Percentiles rank a stretch among this genome's conserved stretches.
Evolutionary conservation across 225 moss, liverwort and hornwort genomes (phyloP).

Genomic region (Ulota crispa): DNA sequence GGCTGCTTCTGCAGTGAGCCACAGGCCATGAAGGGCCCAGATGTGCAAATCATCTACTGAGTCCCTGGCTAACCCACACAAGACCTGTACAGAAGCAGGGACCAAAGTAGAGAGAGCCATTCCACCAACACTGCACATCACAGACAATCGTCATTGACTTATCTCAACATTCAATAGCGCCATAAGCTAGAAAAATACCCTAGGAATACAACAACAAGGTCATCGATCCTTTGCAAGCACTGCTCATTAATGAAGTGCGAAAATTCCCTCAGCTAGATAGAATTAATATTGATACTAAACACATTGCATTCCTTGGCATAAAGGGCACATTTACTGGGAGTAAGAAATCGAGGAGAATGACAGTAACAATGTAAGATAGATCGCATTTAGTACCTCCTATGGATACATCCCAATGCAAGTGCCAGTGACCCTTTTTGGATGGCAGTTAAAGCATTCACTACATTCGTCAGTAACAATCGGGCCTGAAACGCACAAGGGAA

Average conservation of each 20-base stretch:
- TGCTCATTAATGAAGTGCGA: background rate
- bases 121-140: slow-evolving; percentile 81
- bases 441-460: slow-evolving; percentile 42
- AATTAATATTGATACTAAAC: background rate
- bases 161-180: slow-evolving; percentile 8
- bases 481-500: slow-evolving; percentile 49
- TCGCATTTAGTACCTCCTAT: slow-evolving; percentile 62
- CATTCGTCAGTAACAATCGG: slow-evolving; percentile 64
- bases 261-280: background rate
- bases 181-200: background rate
- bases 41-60: slow-evolving; percentile 77
- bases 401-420: slow-evolving; percentile 92
- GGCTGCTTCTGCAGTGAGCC: slow-evolving; percentile 97
- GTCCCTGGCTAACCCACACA: slow-evolving; percentile 84
- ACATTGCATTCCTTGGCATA: slow-evolving; percentile 3
- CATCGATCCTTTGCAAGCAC: background rate
- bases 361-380: background rate
- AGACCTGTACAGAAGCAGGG: slow-evolving; percentile 87
- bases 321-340: background rate
- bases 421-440: slow-evolving; percentile 80
- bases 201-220: background rate
- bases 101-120: slow-evolving; percentile 96
- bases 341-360: slow-evolving; percentile 9
- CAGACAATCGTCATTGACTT: slow-evolving; percentile 4
- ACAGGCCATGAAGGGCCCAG: slow-evolving; percentile 97